Evolutionary conservation across 2,329 filamentous ascomycete genomes (phyloP), one percentile per base, ranked within the genome.

Genomic region (Botryotinia convoluta): DNA sequence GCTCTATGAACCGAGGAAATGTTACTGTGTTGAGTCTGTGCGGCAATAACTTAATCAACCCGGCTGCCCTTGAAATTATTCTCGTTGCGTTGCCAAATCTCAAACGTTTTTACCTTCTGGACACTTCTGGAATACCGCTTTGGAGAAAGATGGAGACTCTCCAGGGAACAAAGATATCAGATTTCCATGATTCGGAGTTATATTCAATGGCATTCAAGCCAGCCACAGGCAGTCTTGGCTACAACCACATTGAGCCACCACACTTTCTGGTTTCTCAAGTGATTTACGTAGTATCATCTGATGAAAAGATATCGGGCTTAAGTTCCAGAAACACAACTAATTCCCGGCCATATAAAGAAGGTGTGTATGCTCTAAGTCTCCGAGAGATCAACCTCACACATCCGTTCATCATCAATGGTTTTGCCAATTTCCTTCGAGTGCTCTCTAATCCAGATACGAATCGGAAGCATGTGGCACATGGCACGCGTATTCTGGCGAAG

Each of bases 311-410:
- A 29, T 16, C n/a, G 4, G 14, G 6, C 14, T 57, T 29, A 6
- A 9, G 0, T 57, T 7, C 9, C 26, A 57, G n/a, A 12, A 57
- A 6, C 1, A 1, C n/a, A 29, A 3, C 1, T 3, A 0, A 22
- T 57, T 18, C 51, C 6, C 8, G 2, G 29, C 7, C 54, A 26
- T 51, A 26, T 9, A 0, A 45, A 7, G 14, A 59, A 59, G 16
- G 29, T 29, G n/a, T 59, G 29, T 35, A 9, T 35, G 29, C 16
- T 8, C 29, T 35, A 3, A 59, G 29, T 59, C 54, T 59, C 29
- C 54, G 18, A 20, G 54, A 59, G 29, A 3, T 59, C 6, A 59
- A 59, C 8, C 29, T 59, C 6, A 59, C 14, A 7, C 54, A 35
- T 32, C 29, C 54, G 8, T 59, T 18, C 4, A 18, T 59, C n/a